These are phyloP conservation scores for Litchi chinensis DNA, from an alignment of 345 rosid genomes.

Conservation along the genomic window DNA sequence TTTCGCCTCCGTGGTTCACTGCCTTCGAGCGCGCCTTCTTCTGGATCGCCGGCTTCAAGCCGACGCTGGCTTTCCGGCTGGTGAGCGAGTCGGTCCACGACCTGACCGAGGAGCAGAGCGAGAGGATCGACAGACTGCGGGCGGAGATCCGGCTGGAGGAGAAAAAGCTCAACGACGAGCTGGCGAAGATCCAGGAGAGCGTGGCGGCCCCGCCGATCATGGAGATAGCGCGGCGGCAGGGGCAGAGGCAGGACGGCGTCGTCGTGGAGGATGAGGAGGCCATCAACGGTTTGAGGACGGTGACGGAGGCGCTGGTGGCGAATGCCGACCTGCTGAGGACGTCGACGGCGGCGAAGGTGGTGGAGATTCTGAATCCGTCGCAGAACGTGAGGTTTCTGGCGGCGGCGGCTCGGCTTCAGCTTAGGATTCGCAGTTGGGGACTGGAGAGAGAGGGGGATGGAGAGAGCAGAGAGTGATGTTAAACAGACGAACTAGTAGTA, in stretches of 20 bases:
- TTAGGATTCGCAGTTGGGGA: constrained; percentile 35
- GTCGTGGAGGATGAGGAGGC: neutral
- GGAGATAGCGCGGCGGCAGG: constrained; percentile 19
- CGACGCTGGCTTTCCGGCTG: constrained; percentile 36
- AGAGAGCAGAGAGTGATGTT: neutral
- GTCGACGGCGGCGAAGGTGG: constrained; percentile 28
- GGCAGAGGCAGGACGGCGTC: constrained; percentile 1
- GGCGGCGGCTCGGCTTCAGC: constrained; percentile 36
- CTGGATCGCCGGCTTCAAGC: constrained; percentile 57
- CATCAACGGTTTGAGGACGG: constrained; percentile 18
- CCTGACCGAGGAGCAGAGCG: constrained; percentile 39
- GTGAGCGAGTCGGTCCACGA: constrained; percentile 30
- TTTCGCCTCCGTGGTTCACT: constrained; percentile 46
- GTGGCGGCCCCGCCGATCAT: constrained; percentile 36
- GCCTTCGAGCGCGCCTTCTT: constrained; percentile 40
- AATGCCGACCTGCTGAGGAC: constrained; percentile 43
- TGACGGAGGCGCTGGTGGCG: constrained; percentile 32
- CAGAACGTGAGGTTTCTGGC: constrained; percentile 41
- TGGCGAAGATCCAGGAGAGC: constrained; percentile 52
- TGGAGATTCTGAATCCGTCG: constrained; percentile 44
- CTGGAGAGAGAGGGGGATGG: constrained; percentile 19
- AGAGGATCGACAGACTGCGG: constrained; percentile 24
- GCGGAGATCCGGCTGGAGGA: constrained; percentile 35
- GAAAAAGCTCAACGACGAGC: constrained; percentile 34
- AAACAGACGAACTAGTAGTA: no score